phyloP scores from a whole-genome alignment of 345 rosid species.

The Punica granatum region DNA sequence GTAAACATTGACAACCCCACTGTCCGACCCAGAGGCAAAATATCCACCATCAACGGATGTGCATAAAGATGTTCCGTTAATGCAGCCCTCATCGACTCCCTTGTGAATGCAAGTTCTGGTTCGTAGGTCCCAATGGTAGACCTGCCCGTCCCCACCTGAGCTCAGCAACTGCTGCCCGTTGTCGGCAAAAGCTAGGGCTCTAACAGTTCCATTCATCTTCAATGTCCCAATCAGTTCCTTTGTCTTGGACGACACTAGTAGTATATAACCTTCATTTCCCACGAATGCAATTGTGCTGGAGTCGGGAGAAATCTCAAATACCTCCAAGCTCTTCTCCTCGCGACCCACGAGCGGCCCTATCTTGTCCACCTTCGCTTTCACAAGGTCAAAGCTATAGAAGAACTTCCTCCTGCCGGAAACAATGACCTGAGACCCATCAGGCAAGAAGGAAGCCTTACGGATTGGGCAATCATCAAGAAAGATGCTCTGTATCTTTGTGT shows the following conservation, averaged over 20 bases:
- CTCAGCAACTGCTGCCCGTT: conserved; percentile 66
- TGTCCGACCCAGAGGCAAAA: conserved; percentile 82
- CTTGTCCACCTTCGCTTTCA: conserved; percentile 68
- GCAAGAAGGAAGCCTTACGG: conserved; percentile 71
- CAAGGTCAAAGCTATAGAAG: conserved; percentile 85
- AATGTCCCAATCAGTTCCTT: conserved; percentile 77
- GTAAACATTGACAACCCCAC: conserved; percentile 85
- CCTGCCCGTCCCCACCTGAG: conserved; percentile 87
- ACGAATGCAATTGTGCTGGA: conserved; percentile 68
- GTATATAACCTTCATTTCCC: conserved; percentile 81
- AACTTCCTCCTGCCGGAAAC: conserved; percentile 88
- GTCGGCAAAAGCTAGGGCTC: conserved; percentile 64
- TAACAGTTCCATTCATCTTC: conserved; percentile 86
- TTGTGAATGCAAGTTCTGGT: conserved; percentile 72
- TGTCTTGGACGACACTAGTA: conserved; percentile 74
- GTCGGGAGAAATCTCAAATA: conserved; percentile 81
- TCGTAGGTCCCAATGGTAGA: conserved; percentile 89
- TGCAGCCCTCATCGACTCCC: conserved; percentile 82
- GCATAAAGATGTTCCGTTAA: conserved; percentile 63
- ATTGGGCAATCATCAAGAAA: conserved; percentile 83
- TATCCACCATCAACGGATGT: conserved; percentile 47
- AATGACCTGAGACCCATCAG: conserved; percentile 85
- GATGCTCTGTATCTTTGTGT: conserved; percentile 77
- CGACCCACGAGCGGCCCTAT: conserved; percentile 88
- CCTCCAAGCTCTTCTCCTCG: conserved; percentile 95